Conservation (phyloP, 2,329 filamentous ascomycete species). For the Hortaea werneckii region DNA sequence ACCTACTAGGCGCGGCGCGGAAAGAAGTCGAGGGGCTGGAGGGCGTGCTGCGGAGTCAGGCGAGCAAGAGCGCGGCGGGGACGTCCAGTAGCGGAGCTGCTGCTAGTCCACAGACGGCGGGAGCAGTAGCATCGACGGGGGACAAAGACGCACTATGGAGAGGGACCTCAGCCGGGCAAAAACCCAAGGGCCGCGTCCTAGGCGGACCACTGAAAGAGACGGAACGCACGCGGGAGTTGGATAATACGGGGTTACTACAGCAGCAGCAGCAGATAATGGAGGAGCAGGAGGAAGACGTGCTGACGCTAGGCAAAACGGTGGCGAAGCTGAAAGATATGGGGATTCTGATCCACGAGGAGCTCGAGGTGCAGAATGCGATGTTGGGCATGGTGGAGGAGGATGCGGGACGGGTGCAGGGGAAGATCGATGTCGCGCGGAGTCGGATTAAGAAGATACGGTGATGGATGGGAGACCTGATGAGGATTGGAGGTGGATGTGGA, state of each 20-base stretch:
- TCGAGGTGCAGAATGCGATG: constrained; percentile 61
- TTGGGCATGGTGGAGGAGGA: constrained; percentile 58
- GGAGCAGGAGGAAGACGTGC: constrained; percentile 65
- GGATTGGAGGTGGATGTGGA: too few relatives aligned
- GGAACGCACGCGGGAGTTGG: constrained; percentile 63
- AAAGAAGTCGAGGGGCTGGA: constrained; percentile 71
- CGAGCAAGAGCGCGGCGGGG: constrained; percentile 32
- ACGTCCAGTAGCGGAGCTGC: constrained; percentile 6
- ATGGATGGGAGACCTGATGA: too few relatives aligned
- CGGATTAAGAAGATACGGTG: constrained; percentile 53
- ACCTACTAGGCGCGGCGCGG: constrained; percentile 58
- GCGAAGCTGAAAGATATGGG: constrained; percentile 69
- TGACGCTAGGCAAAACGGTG: constrained; percentile 58
- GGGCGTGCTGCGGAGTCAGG: constrained; percentile 57
- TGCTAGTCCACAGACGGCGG: constrained; percentile 6
- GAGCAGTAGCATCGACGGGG: constrained; percentile 25
- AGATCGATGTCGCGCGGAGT: constrained; percentile 65
- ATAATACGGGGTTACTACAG: constrained; percentile 64
- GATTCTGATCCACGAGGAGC: constrained; percentile 62
- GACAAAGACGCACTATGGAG: constrained; percentile 27
- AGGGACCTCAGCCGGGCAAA: constrained; percentile 20
- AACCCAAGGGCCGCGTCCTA: constrained; percentile 52
- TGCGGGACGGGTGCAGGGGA: constrained; percentile 53
- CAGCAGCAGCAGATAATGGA: constrained; percentile 64
- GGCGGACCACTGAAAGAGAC: constrained; percentile 63